Evolutionary conservation across 2,329 filamentous ascomycete species (phyloP).

Genomic region (Thelonectria discophora): DNA sequence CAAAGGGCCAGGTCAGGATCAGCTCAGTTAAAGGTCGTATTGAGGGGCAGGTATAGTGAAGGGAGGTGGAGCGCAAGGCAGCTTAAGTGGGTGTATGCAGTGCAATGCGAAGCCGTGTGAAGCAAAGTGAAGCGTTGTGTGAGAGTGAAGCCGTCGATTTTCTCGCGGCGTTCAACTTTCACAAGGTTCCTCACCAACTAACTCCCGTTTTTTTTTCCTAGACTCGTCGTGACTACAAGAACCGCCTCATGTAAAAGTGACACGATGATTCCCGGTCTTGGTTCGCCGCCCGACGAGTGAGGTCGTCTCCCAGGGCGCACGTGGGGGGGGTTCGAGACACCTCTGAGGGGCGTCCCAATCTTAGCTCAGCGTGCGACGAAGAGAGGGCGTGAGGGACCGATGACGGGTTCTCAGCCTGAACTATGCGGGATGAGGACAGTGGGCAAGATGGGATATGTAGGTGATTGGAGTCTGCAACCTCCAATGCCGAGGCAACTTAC

Average conservation of each 20-base stretch:
- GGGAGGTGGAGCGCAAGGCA: constrained; percentile 17
- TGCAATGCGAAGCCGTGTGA: constrained; percentile 17
- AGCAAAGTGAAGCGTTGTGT: constrained; percentile 1
- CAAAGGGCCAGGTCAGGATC: constrained; percentile 29
- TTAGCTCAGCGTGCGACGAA: constrained; percentile 14
- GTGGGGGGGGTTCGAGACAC: constrained; percentile 36
- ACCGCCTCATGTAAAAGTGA: constrained; percentile 35
- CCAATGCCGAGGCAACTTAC: constrained; percentile 34
- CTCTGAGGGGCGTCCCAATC: constrained; percentile 19
- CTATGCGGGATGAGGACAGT: constrained; percentile 22
- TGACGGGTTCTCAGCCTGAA: constrained; percentile 16
- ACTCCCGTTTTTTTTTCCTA: constrained; percentile 14
- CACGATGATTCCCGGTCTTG: constrained; percentile 34
- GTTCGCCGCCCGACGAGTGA: constrained; percentile 37
- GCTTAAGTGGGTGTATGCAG: constrained; percentile 16
- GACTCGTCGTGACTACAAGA: constrained; percentile 17
- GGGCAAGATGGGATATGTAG: constrained; percentile 16
- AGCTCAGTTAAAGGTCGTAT: constrained; percentile 26
- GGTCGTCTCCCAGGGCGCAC: constrained; percentile 37
- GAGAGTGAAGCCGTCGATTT: constrained; percentile 5
- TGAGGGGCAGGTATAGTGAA: constrained; percentile 13
- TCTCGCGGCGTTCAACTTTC: constrained; percentile 1
- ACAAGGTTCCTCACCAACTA: background rate
- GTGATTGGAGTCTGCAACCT: background rate
- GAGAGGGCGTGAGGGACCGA: constrained; percentile 22